These are phyloP conservation scores for Phytophthora europaea DNA, from an alignment of 352 stramenopile species.

Conservation along the genomic window DNA sequence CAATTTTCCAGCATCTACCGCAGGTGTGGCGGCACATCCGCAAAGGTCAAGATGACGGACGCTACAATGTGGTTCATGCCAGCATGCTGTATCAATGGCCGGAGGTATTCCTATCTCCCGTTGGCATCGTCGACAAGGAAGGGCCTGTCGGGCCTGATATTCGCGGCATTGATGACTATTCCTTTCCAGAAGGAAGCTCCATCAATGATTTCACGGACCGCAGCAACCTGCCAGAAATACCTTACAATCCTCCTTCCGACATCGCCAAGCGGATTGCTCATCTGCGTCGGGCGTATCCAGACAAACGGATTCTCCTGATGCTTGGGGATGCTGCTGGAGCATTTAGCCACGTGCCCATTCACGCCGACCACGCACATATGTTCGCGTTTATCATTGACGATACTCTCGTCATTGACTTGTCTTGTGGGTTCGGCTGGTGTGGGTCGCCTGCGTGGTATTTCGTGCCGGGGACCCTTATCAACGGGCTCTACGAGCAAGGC, in stretches of 20 bases:
- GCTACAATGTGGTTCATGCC: neutral
- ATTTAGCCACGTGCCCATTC: neutral
- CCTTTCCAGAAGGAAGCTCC: neutral
- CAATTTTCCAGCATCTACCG: neutral
- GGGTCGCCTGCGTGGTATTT: conserved; percentile 1
- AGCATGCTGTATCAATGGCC: neutral
- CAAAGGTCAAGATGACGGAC: conserved; percentile 9
- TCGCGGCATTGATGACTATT: conserved; percentile 6
- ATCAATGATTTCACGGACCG: conserved; percentile 19
- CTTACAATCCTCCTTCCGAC: conserved; percentile 11
- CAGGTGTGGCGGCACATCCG: conserved; percentile 3
- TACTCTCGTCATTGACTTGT: neutral
- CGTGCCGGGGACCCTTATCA: neutral
- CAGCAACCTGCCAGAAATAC: neutral
- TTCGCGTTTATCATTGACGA: conserved; percentile 1
- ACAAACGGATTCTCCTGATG: neutral
- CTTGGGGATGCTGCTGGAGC: neutral
- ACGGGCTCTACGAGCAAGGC: too few relatives aligned
- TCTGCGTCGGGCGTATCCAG: neutral
- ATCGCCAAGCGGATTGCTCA: neutral
- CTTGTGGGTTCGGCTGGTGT: conserved; percentile 9
- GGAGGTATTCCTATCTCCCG: conserved; percentile 7
- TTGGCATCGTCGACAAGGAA: conserved; percentile 8
- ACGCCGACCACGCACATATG: conserved; percentile 8
- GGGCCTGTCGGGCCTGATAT: neutral